Evolutionary conservation across 345 rosid species (phyloP).

Genomic region (Populus simonii): DNA sequence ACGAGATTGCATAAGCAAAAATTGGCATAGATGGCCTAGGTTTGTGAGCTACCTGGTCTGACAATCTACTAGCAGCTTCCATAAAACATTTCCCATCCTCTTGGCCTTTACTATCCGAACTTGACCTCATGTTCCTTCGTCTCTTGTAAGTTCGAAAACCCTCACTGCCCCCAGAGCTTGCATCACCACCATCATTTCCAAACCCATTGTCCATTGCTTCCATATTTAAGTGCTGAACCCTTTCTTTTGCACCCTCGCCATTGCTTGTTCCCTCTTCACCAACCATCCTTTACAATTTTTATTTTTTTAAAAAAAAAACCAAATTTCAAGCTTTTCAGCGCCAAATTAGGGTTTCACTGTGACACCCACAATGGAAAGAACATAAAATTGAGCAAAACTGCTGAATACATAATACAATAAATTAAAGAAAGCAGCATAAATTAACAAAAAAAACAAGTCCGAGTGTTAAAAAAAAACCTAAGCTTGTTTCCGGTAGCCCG

Average conservation of each 20-base stretch:
- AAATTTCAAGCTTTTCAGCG: constrained; percentile 19
- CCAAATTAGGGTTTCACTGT: constrained; percentile 37
- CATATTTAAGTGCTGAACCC: constrained; percentile 25
- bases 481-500: neutral
- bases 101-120: constrained; percentile 36
- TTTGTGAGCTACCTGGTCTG: constrained; percentile 45
- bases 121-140: constrained; percentile 41
- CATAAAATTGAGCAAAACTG: constrained; percentile 8
- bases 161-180: constrained; percentile 40
- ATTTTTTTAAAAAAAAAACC: constrained; percentile 12
- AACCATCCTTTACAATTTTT: constrained; percentile 30
- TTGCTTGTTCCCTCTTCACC: constrained; percentile 45
- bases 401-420: constrained; percentile 7
- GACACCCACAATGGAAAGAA: constrained; percentile 12
- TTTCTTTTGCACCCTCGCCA: constrained; percentile 35
- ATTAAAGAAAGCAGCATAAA: neutral
- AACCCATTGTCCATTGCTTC: constrained; percentile 39
- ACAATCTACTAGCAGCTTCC: constrained; percentile 34
- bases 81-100: constrained; percentile 32
- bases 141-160: constrained; percentile 69
- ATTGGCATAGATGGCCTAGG: neutral
- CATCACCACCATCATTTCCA: constrained; percentile 36
- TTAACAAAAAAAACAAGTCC: neutral
- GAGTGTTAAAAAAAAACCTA: neutral
- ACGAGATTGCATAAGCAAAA: neutral